A percentile compares a stretch with the other conserved stretches of the same genome.
Evolutionary conservation across 1,284 basidiomycete species (phyloP).

Genomic region (Pseudomicrostroma phylloplanum): DNA sequence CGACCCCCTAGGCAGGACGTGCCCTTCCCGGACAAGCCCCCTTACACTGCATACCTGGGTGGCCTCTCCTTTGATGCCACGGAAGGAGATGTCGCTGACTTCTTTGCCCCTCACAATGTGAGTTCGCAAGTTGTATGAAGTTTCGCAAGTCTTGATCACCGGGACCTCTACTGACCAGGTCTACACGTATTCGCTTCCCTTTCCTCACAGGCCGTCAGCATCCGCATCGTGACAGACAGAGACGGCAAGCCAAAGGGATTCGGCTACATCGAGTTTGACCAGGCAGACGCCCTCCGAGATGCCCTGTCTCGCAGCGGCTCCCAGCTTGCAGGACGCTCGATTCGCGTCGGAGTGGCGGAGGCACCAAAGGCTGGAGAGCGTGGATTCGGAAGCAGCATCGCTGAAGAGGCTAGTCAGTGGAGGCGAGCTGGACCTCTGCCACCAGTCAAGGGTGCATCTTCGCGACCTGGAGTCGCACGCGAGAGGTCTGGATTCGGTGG

Average conservation of each 20-base stretch:
- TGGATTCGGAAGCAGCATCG: slow-evolving; percentile 52
- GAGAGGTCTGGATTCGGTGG: slow-evolving; percentile 20
- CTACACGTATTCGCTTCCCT: neutral
- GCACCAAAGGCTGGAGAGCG: slow-evolving; percentile 63
- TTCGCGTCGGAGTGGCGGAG: slow-evolving; percentile 91
- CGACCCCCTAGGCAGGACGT: slow-evolving; percentile 69
- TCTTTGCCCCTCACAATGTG: slow-evolving; percentile 52
- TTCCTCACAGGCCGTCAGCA: slow-evolving; percentile 62
- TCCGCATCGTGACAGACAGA: slow-evolving; percentile 85
- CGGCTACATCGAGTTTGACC: slow-evolving; percentile 90
- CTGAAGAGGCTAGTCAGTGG: slow-evolving; percentile 63
- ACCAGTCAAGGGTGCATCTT: slow-evolving; percentile 16
- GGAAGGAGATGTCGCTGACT: slow-evolving; percentile 72
- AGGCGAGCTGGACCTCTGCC: slow-evolving; percentile 74
- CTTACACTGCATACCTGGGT: slow-evolving; percentile 91
- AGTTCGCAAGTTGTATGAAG: neutral
- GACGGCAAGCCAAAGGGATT: slow-evolving; percentile 90
- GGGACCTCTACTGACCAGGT: neutral
- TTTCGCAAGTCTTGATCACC: neutral
- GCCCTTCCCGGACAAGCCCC: slow-evolving; percentile 86
- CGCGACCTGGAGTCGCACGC: slow-evolving; percentile 1
- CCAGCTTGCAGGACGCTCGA: slow-evolving; percentile 66
- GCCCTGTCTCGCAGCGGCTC: slow-evolving; percentile 54
- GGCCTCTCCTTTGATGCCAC: slow-evolving; percentile 90
- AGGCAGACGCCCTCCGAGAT: slow-evolving; percentile 73